Evolutionary conservation across 2,329 filamentous ascomycete species (phyloP).

Genomic region (Fusarium temperatum): DNA sequence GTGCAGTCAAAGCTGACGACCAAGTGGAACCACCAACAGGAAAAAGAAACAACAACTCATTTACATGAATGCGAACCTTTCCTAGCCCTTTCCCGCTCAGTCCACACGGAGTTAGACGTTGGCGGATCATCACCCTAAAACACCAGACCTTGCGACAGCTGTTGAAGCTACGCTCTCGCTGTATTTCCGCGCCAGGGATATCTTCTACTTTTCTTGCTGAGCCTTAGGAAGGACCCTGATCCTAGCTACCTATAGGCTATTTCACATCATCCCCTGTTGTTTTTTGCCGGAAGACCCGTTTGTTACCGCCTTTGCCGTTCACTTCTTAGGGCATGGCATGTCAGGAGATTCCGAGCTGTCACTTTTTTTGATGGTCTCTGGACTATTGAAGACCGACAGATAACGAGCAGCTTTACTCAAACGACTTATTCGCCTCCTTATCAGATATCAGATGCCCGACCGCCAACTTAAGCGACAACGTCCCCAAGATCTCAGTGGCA

Average conservation of each 20-base stretch:
- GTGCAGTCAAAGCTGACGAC: not conserved
- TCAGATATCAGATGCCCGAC: not conserved
- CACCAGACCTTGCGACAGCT: slow-evolving; percentile 7
- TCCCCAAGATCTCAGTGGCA: not conserved
- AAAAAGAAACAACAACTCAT: slow-evolving; percentile 27
- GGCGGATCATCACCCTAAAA: slow-evolving; percentile 20
- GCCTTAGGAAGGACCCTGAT: slow-evolving; percentile 27
- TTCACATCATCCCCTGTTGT: slow-evolving; percentile 4
- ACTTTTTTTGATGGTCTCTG: not conserved
- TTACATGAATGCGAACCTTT: not conserved
- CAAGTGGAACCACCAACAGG: slow-evolving; percentile 8
- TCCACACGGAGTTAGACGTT: not conserved
- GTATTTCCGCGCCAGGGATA: slow-evolving; percentile 1
- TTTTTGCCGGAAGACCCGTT: slow-evolving; percentile 11
- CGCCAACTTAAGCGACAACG: not conserved
- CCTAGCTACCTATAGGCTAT: not conserved
- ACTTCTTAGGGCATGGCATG: not conserved
- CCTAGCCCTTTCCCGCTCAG: not conserved
- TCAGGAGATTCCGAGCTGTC: slow-evolving; percentile 21
- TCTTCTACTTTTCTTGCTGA: not conserved
- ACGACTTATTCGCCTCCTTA: not conserved
- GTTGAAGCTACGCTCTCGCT: slow-evolving; percentile 2
- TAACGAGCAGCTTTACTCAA: not conserved
- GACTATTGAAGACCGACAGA: not conserved
- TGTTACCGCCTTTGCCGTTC: slow-evolving; percentile 28